Percentiles rank a stretch among this genome's conserved stretches.
These are phyloP conservation scores for Suillus sp. DNA, from an alignment of 768 basidiomycete species.

Conservation along the genomic window DNA sequence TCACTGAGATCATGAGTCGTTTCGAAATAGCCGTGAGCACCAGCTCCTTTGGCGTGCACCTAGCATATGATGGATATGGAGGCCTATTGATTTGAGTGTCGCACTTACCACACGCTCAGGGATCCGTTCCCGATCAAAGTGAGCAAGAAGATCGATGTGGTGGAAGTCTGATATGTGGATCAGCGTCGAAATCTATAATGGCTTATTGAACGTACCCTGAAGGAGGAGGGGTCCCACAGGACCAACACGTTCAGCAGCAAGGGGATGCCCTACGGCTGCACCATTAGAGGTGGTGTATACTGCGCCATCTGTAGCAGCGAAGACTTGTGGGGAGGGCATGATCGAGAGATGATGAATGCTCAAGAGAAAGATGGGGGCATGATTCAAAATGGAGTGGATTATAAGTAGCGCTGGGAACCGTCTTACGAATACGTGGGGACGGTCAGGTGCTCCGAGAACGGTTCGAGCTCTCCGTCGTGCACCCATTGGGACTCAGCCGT, in stretches of 20 bases:
- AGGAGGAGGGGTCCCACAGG: constrained; percentile 80
- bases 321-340: constrained; percentile 72
- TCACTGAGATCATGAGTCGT: constrained; percentile 86
- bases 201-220: constrained; percentile 57
- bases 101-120: constrained; percentile 85
- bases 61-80: constrained; percentile 39
- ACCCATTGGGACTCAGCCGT: constrained; percentile 2
- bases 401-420: constrained; percentile 31
- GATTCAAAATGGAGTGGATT: constrained; percentile 22
- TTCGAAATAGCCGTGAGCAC: constrained; percentile 93
- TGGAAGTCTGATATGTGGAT: constrained; percentile 67
- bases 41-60: constrained; percentile 92
- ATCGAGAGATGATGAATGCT: constrained; percentile 11
- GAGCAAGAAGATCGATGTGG: constrained; percentile 86
- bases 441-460: constrained; percentile 14
- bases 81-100: background rate
- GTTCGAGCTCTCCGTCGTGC: background rate
- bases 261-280: constrained; percentile 73
- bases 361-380: background rate
- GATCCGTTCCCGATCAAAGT: constrained; percentile 94
- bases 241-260: constrained; percentile 78
- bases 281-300: constrained; percentile 88
- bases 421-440: constrained; percentile 17
- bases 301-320: constrained; percentile 54
- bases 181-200: constrained; percentile 14